Conservation (phyloP, 805 yeast genomes). For the Candida insectalens region DNA sequence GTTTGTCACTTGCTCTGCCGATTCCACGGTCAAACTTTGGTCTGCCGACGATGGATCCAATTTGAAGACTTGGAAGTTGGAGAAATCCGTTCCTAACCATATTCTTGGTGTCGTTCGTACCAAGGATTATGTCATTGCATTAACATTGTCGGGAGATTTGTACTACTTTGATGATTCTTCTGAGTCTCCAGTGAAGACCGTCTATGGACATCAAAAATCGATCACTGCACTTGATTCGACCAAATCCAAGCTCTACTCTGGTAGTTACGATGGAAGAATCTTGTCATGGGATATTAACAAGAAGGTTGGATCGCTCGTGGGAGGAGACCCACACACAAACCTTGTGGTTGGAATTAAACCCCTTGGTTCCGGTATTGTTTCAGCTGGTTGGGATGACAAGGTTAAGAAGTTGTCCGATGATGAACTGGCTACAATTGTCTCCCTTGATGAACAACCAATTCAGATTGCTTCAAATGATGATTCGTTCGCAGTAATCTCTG, state of each 20-base stretch:
- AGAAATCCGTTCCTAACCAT: constrained; percentile 47
- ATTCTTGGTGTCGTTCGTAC: constrained; percentile 73
- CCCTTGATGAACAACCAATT: constrained; percentile 39
- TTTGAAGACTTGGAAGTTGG: constrained; percentile 41
- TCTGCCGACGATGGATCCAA: constrained; percentile 33
- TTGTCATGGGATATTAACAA: constrained; percentile 42
- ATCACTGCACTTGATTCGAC: constrained; percentile 47
- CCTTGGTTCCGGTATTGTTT: constrained; percentile 16
- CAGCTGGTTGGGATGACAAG: constrained; percentile 83
- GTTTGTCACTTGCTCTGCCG: constrained; percentile 81
- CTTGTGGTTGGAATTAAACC: constrained; percentile 44
- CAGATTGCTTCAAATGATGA: constrained; percentile 30
- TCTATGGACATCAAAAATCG: constrained; percentile 76
- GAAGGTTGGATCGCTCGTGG: constrained; percentile 28
- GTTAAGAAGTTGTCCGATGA: constrained; percentile 31
- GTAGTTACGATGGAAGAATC: constrained; percentile 77
- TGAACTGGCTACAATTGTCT: constrained; percentile 16
- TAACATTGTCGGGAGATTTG: constrained; percentile 66
- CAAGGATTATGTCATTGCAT: constrained; percentile 46
- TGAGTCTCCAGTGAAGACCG: constrained; percentile 26
- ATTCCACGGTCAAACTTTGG: constrained; percentile 64
- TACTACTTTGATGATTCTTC: constrained; percentile 41
- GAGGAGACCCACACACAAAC: constrained; percentile 46
- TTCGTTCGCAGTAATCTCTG: constrained; percentile 34
- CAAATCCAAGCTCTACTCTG: constrained; percentile 33